phyloP scores from a whole-genome alignment of 768 basidiomycete species.

The Cystoderma amianthinum region DNA sequence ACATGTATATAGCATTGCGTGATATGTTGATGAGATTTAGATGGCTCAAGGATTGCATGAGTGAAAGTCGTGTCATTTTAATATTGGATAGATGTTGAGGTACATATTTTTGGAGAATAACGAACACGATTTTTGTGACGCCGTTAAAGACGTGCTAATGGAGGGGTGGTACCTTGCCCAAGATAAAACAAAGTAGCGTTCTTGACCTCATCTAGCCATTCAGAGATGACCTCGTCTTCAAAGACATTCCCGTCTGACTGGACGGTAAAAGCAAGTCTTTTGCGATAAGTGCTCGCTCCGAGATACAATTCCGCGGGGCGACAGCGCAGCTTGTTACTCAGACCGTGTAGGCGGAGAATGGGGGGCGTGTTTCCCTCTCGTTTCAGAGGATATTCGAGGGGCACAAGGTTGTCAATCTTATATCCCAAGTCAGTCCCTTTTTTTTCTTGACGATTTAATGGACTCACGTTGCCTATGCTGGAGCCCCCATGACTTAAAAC shows the following conservation, averaged over 20 bases:
- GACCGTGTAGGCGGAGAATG: constrained; percentile 11
- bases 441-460: background rate
- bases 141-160: too few species aligned
- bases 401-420: constrained; percentile 26
- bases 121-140: too few species aligned
- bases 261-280: constrained; percentile 18
- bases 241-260: constrained; percentile 42
- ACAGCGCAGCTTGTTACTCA: constrained; percentile 23
- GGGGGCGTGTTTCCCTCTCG: background rate
- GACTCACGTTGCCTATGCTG: constrained; percentile 34
- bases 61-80: too few species aligned
- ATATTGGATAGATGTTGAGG: too few species aligned
- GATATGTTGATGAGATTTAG: too few species aligned
- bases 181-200: constrained; percentile 24
- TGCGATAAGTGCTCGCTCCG: constrained; percentile 25
- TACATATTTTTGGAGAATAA: too few species aligned
- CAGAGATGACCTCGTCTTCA: constrained; percentile 27
- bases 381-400: constrained; percentile 24
- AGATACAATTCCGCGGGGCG: constrained; percentile 44
- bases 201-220: constrained; percentile 42
- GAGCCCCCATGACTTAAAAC: constrained; percentile 25
- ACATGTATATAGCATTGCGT: too few species aligned
- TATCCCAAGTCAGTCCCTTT: background rate
- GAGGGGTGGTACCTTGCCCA: too few species aligned
- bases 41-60: too few species aligned